A percentile compares a stretch with the other conserved stretches of the same genome.
phyloP scores from a whole-genome alignment of 176 grass and related monocot genomes.

The Echinochloa phyllopogon region DNA sequence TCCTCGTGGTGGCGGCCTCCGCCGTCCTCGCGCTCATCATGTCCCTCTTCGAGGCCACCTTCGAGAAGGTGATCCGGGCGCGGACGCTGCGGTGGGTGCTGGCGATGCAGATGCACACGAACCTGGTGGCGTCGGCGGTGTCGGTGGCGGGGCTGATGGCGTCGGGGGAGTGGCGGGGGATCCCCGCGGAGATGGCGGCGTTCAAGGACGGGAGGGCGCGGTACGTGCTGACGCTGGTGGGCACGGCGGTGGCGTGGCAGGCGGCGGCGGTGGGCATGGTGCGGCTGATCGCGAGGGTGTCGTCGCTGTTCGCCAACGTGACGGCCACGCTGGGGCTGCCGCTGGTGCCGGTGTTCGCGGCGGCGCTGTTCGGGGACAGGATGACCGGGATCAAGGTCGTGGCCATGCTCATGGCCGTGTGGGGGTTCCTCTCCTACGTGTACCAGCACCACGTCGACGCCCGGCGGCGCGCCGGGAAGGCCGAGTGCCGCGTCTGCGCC shows the following conservation, averaged over 20 bases:
- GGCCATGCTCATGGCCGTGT: constrained; percentile 76
- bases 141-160: constrained; percentile 51
- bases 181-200: constrained; percentile 56
- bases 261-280: constrained; percentile 44
- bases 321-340: constrained; percentile 67
- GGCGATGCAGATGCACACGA: constrained; percentile 44
- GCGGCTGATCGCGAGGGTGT: constrained; percentile 56
- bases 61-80: constrained; percentile 58
- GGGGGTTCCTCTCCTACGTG: constrained; percentile 86
- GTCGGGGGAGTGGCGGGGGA: constrained; percentile 57
- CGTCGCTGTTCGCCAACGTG: constrained; percentile 89
- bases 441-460: constrained; percentile 85
- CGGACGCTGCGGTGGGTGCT: constrained; percentile 51
- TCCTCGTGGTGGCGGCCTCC: constrained; percentile 64
- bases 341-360: constrained; percentile 77
- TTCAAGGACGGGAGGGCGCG: constrained; percentile 56
- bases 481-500: constrained; percentile 39
- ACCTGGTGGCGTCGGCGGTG: constrained; percentile 39
- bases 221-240: constrained; percentile 66
- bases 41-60: constrained; percentile 63
- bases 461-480: constrained; percentile 17
- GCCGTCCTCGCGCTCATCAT: constrained; percentile 61
- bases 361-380: constrained; percentile 66
- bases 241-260: constrained; percentile 66
- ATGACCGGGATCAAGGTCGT: constrained; percentile 80